Evolutionary conservation across 73 alveolate species (phyloP).

Genomic region (Tetrahymena malaccensis): DNA sequence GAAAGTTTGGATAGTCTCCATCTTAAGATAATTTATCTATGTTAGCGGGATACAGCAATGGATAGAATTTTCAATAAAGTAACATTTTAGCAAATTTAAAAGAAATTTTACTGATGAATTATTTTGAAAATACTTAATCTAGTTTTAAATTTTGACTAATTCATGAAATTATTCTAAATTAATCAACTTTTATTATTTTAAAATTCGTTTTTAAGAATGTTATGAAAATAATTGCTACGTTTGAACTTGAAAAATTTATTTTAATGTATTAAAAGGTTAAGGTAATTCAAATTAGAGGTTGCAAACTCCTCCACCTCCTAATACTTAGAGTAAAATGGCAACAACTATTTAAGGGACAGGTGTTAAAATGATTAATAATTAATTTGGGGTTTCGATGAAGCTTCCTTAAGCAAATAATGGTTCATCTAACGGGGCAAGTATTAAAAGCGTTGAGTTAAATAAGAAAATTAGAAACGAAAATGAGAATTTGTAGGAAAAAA

Average conservation of each 20-base stretch:
- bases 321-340: neutral
- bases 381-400: neutral
- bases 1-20: neutral
- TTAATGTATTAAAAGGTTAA: neutral
- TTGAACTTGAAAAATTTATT: neutral
- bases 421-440: neutral
- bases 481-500: neutral
- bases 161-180: neutral
- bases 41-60: neutral
- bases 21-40: neutral
- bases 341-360: neutral
- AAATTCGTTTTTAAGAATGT: neutral
- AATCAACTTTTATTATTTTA: too few species aligned
- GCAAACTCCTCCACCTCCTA: neutral
- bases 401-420: neutral
- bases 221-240: neutral
- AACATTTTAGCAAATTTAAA: neutral
- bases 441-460: neutral
- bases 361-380: neutral
- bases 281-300: neutral
- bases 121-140: neutral
- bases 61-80: neutral
- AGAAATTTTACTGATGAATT: neutral
- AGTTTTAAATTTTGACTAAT: neutral
- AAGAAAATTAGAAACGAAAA: neutral